phyloP scores from a whole-genome alignment of 345 rosid species.

The Passiflora organensis region DNA sequence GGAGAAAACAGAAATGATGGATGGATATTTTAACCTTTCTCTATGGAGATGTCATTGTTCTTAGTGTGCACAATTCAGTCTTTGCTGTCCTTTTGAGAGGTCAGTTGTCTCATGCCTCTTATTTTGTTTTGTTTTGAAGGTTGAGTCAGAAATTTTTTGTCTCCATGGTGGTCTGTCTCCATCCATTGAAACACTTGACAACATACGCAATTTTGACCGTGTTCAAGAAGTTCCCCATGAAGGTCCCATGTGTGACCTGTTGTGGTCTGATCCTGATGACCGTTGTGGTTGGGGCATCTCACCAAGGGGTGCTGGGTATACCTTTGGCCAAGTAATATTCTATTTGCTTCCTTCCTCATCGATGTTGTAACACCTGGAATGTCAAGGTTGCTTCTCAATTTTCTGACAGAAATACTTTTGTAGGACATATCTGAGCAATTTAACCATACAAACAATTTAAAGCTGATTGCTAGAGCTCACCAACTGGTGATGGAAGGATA shows the following conservation, averaged over 20 bases:
- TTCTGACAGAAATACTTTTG: conserved; percentile 4
- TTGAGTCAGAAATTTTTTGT: conserved; percentile 91
- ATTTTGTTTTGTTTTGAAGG: conserved; percentile 47
- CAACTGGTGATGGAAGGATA: conserved; percentile 97
- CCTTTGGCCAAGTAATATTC: conserved; percentile 80
- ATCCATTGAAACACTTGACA: conserved; percentile 83
- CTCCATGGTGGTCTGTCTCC: conserved; percentile 94
- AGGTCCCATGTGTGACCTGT: conserved; percentile 98
- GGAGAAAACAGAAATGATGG: background rate
- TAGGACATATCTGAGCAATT: conserved; percentile 98
- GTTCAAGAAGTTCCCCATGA: conserved; percentile 98
- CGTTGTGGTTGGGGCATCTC: conserved; percentile 97
- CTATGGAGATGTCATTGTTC: too few relatives aligned
- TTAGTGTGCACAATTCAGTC: background rate
- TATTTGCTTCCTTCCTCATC: too few relatives aligned
- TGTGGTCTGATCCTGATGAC: conserved; percentile 98
- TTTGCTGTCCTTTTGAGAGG: too few relatives aligned
- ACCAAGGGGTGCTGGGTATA: conserved; percentile 95
- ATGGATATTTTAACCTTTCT: background rate
- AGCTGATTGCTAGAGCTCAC: conserved; percentile 92
- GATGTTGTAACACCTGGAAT: background rate
- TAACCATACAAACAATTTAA: conserved; percentile 79
- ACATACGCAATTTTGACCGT: conserved; percentile 85
- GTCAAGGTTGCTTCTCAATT: too few relatives aligned
- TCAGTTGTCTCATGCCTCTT: too few relatives aligned